Base-by-base conservation (phyloP, 805 yeast genomes). In the Candida anglica region DNA sequence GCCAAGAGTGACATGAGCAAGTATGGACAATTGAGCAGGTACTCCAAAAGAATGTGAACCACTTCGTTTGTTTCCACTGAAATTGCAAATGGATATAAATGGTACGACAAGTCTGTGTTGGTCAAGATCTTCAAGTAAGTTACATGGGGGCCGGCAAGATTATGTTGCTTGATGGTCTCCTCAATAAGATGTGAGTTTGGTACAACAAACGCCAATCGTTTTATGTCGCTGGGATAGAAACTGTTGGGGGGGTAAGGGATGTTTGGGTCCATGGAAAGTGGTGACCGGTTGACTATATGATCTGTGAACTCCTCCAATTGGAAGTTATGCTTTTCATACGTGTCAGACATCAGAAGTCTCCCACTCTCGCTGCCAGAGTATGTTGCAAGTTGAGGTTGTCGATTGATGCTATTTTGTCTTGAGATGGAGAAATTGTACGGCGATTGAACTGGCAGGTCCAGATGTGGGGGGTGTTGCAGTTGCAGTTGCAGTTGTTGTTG, bases 1-100 rank as follows among this genome's bases (percentile, higher is more conserved):
- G 88, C 83, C 32, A 82, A 56, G 5, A 81, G 67, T 1, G 86
- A 80, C 17, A 80, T 77, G 31, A 82, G 57, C 9, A 82, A 52
- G 47, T 78, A 81, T 0, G 80, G 65, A 43, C 79, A 81, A 13
- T 69, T 65, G 31, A 64, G 63, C 1, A 85, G 81, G 50, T 77
- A 77, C 19, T 70, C 68, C 16, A 82, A 51, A 6, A 82, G 49
- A 1, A 81, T 21, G 29, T 50, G 50, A 15, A 60, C 52, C 16
- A 57, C 67, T 34, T 54, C 63, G 42, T 65, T 65, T 20, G 48
- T 38, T 31, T 58, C 67, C 9, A 58, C 46, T 30, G 57, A 53
- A 13, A 56, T 43, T 2, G 68, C 66, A 46, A 61, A 63, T 6
- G 71, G 71, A 37, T 57, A 63, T 15, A 65, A 32, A 28, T 53